These are phyloP conservation scores for Yamadazyma blattariae DNA, from an alignment of 1,139 yeast species.

Conservation along the genomic window DNA sequence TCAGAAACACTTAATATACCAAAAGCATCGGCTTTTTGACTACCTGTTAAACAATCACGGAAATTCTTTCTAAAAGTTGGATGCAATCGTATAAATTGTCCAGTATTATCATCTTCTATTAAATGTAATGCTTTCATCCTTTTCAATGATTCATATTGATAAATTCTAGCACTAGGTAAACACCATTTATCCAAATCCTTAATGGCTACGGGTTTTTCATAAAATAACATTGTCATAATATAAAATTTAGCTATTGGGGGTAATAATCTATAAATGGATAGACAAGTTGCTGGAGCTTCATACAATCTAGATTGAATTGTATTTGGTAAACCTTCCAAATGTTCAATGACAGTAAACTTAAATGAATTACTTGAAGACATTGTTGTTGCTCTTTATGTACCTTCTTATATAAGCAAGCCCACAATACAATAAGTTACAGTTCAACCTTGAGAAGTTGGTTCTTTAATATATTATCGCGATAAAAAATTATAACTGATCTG, in stretches of 20 bases:
- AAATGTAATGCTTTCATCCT: constrained; percentile 75
- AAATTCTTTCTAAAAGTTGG: constrained; percentile 73
- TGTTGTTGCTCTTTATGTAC: background rate
- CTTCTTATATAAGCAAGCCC: too few species aligned
- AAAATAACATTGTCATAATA: constrained; percentile 82
- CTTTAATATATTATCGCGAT: too few species aligned
- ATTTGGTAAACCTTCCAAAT: constrained; percentile 85
- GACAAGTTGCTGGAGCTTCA: constrained; percentile 83
- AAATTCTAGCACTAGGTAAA: constrained; percentile 49
- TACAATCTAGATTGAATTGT: constrained; percentile 77
- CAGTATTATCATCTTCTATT: constrained; percentile 60
- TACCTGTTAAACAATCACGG: constrained; percentile 83
- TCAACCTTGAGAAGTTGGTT: too few species aligned
- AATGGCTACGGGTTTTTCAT: constrained; percentile 68
- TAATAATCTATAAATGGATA: constrained; percentile 82
- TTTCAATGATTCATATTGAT: constrained; percentile 76
- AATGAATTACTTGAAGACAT: constrained; percentile 31
- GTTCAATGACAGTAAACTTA: constrained; percentile 75
- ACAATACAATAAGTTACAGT: too few species aligned
- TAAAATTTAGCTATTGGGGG: constrained; percentile 89
- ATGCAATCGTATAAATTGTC: constrained; percentile 60
- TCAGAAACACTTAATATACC: constrained; percentile 38
- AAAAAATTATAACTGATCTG: too few species aligned
- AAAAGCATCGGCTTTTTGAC: constrained; percentile 47
- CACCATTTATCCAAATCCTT: constrained; percentile 77